A percentile compares a stretch with the other conserved stretches of the same genome.
These are phyloP conservation scores for Fraxinus baroniana DNA, from an alignment of 305 asterid genomes.

Conservation along the genomic window DNA sequence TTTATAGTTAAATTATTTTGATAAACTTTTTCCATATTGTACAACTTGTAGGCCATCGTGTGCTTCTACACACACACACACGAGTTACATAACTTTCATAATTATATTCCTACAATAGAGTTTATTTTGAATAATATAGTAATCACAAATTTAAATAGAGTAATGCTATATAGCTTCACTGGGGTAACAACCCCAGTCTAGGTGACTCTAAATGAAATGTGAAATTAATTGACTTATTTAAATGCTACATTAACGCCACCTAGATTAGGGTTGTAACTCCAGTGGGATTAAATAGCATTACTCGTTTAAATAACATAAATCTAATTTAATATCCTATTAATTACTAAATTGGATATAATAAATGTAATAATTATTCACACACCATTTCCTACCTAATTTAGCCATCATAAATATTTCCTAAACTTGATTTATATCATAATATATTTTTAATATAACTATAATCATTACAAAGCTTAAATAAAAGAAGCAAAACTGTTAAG, in stretches of 20 bases:
- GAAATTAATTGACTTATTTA: no score
- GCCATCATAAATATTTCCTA: background rate
- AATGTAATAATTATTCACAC: background rate
- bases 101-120: background rate
- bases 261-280: no score
- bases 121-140: background rate
- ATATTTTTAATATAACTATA: background rate
- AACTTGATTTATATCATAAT: background rate
- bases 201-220: no score
- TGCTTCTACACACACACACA: no score
- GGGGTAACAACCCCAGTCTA: no score
- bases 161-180: no score
- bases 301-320: no score
- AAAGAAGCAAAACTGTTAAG: background rate
- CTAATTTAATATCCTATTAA: background rate
- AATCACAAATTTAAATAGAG: background rate
- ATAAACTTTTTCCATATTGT: background rate
- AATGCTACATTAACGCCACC: no score
- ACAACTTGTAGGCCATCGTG: background rate
- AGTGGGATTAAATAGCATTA: no score
- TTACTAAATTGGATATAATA: background rate
- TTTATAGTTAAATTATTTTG: no score
- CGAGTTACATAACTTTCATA: background rate
- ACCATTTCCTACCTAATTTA: background rate
- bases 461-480: background rate